Percentiles rank a stretch among this genome's conserved stretches.
phyloP scores from a whole-genome alignment of 2,329 filamentous ascomycete genomes.

The Aspergillus sp. region DNA sequence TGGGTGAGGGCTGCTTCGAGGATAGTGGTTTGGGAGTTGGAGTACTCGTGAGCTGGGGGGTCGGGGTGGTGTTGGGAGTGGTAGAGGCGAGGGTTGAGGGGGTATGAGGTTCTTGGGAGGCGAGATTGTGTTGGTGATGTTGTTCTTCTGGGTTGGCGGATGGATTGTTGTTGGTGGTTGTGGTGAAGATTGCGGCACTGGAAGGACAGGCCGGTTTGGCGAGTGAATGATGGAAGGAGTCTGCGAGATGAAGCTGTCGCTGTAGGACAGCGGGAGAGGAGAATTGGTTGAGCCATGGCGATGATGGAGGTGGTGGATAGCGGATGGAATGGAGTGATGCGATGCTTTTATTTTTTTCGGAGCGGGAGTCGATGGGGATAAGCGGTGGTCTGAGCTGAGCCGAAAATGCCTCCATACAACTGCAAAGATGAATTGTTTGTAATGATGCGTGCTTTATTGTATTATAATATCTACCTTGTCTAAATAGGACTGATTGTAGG shows the following conservation, averaged over 20 bases:
- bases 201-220: not conserved
- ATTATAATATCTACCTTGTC: too few species aligned
- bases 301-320: not conserved
- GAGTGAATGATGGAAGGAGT: not conserved
- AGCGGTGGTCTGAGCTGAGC: too few species aligned
- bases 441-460: too few species aligned
- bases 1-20: constrained; percentile 75
- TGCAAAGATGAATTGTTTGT: too few species aligned
- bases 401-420: too few species aligned
- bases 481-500: too few species aligned
- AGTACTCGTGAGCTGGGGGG: constrained; percentile 53
- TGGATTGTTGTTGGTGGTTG: not conserved
- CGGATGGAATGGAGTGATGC: not conserved
- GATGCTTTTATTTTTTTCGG: too few species aligned
- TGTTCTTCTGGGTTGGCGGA: constrained; percentile 2
- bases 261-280: constrained; percentile 1
- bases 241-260: constrained; percentile 1
- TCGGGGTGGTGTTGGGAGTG: constrained; percentile 70
- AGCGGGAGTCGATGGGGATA: too few species aligned
- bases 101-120: constrained; percentile 2
- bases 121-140: not conserved
- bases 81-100: constrained; percentile 44
- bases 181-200: not conserved
- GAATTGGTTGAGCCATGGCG: constrained; percentile 7
- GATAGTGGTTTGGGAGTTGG: constrained; percentile 65